phyloP scores from a whole-genome alignment of 2,329 filamentous ascomycete species.

The Fusarium piperis region DNA sequence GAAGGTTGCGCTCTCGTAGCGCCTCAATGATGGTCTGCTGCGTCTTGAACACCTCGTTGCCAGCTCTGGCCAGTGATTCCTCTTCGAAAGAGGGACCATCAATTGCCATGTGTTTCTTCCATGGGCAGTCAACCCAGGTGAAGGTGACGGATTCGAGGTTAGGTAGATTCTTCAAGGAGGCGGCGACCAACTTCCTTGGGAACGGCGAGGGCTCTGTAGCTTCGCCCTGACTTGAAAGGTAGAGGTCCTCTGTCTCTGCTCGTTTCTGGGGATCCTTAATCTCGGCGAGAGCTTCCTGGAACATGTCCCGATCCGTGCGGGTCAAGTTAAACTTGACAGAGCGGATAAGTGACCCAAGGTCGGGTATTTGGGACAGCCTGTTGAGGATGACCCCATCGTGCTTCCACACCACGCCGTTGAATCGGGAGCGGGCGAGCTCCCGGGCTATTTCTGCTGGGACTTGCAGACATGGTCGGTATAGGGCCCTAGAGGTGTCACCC shows the following conservation, averaged over 20 bases:
- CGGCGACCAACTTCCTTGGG: slow-evolving; percentile 16
- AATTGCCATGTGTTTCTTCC: slow-evolving; percentile 10
- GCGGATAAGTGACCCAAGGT: slow-evolving; percentile 53
- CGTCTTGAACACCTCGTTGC: slow-evolving; percentile 13
- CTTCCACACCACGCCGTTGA: slow-evolving; percentile 56
- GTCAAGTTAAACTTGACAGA: slow-evolving; percentile 57
- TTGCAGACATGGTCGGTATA: slow-evolving; percentile 47
- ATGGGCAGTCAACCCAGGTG: slow-evolving; percentile 39
- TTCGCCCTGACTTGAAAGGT: slow-evolving; percentile 15
- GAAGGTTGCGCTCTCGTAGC: slow-evolving; percentile 16
- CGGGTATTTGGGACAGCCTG: slow-evolving; percentile 54
- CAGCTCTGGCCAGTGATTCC: slow-evolving; percentile 26
- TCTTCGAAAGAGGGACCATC: slow-evolving; percentile 22
- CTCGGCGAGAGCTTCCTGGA: background rate
- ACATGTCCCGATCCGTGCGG: slow-evolving; percentile 11
- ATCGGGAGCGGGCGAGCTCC: slow-evolving; percentile 41
- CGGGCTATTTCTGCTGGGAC: slow-evolving; percentile 3
- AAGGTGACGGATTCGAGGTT: slow-evolving; percentile 35
- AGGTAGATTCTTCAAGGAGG: slow-evolving; percentile 24
- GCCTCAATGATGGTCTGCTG: slow-evolving; percentile 35
- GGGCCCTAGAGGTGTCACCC: slow-evolving; percentile 48
- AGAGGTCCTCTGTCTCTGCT: slow-evolving; percentile 2
- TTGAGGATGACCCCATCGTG: slow-evolving; percentile 57
- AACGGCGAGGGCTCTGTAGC: slow-evolving; percentile 1
- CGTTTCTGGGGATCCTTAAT: background rate